phyloP scores from a whole-genome alignment of 2,329 filamentous ascomycete species.

The Paecilomyces variotii region DNA sequence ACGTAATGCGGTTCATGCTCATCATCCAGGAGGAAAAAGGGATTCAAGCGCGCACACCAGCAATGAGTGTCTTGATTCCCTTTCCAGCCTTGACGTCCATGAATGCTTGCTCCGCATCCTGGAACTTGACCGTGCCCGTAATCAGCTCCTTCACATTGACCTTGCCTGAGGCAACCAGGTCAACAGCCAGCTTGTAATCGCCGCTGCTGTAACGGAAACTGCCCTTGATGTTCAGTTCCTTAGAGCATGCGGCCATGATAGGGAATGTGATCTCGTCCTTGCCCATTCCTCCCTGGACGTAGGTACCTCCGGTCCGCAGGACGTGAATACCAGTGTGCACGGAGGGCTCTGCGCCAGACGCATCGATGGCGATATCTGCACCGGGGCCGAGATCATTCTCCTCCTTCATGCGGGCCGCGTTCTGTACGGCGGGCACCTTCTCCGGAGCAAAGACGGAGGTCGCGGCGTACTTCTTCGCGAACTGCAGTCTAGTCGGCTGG shows the following conservation, averaged over 20 bases:
- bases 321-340: slow-evolving; percentile 68
- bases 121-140: slow-evolving; percentile 67
- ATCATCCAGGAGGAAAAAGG: not conserved
- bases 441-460: slow-evolving; percentile 51
- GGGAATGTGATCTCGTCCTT: slow-evolving; percentile 81
- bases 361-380: slow-evolving; percentile 73
- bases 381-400: slow-evolving; percentile 57
- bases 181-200: slow-evolving; percentile 77
- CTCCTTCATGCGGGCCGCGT: slow-evolving; percentile 60
- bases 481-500: slow-evolving; percentile 66
- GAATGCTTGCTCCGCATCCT: slow-evolving; percentile 78
- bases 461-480: slow-evolving; percentile 62
- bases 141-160: slow-evolving; percentile 73
- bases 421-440: slow-evolving; percentile 58
- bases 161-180: slow-evolving; percentile 63
- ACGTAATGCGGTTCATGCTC: not conserved
- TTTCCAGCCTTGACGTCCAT: slow-evolving; percentile 77
- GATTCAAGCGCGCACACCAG: slow-evolving; percentile 22
- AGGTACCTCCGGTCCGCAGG: slow-evolving; percentile 63
- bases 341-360: slow-evolving; percentile 67
- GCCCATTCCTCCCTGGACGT: slow-evolving; percentile 87
- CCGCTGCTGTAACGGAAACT: slow-evolving; percentile 85
- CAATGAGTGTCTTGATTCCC: slow-evolving; percentile 43
- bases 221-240: slow-evolving; percentile 80
- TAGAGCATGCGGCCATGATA: slow-evolving; percentile 80